Percentiles rank a stretch among this genome's conserved stretches.
phyloP scores from a whole-genome alignment of 345 rosid genomes.

The Hibiscus tridactylites region DNA sequence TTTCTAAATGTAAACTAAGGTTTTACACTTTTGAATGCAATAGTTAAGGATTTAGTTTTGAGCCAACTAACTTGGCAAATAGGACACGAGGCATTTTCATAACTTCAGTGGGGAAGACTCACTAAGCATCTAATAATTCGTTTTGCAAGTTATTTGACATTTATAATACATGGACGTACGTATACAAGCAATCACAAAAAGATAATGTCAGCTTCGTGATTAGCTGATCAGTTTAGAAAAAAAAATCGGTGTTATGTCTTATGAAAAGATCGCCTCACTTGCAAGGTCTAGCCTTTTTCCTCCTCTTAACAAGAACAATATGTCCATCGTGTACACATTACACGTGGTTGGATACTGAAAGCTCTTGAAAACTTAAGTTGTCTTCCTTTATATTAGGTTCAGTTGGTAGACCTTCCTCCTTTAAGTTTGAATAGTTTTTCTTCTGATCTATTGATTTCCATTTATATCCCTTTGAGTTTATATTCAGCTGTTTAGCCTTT shows the following conservation, averaged over 20 bases:
- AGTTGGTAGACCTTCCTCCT: background rate
- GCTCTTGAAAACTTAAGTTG: background rate
- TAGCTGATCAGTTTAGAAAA: background rate
- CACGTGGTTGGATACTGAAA: background rate
- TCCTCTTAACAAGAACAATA: background rate
- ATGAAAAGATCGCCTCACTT: background rate
- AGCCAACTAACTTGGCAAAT: background rate
- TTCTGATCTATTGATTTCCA: background rate
- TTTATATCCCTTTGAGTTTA: background rate
- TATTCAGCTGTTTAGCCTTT: background rate
- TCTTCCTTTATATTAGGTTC: background rate
- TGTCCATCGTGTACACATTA: background rate
- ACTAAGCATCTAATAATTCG: background rate
- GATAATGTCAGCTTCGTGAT: background rate
- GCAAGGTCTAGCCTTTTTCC: background rate
- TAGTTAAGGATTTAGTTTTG: background rate
- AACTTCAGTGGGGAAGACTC: background rate
- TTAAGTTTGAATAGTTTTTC: background rate
- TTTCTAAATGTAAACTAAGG: slow-evolving; percentile 1
- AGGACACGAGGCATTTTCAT: background rate
- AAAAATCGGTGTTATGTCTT: background rate
- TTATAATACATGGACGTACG: background rate
- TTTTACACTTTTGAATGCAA: background rate
- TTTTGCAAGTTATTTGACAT: background rate
- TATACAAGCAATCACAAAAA: background rate